These are phyloP conservation scores for Neurospora sp. DNA, from an alignment of 495 filamentous ascomycete species.

Conservation along the genomic window DNA sequence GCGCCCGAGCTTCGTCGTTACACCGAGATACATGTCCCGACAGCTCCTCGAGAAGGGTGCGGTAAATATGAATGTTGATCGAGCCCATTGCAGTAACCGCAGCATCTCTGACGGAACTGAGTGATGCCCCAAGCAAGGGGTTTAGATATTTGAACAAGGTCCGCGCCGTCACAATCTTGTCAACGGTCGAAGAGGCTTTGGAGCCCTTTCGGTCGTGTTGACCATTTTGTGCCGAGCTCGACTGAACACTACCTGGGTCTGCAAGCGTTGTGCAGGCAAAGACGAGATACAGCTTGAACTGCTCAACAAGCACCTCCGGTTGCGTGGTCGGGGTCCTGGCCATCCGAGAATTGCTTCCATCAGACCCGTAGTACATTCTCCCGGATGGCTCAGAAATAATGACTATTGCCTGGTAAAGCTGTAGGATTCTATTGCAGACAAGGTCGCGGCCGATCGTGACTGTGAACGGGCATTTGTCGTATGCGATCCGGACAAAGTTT, in stretches of 20 bases:
- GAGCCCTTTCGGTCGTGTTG: slow-evolving; percentile 82
- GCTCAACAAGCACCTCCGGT: slow-evolving; percentile 82
- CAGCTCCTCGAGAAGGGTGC: slow-evolving; percentile 79
- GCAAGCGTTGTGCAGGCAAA: slow-evolving; percentile 95
- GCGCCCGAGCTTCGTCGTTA: slow-evolving; percentile 79
- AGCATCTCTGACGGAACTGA: slow-evolving; percentile 70
- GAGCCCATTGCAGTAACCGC: slow-evolving; percentile 89
- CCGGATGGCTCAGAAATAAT: slow-evolving; percentile 64
- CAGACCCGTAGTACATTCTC: slow-evolving; percentile 43
- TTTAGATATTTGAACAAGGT: slow-evolving; percentile 85
- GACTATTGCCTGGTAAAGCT: slow-evolving; percentile 79
- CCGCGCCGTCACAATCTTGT: slow-evolving; percentile 80
- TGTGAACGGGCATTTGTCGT: slow-evolving; percentile 81
- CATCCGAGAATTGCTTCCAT: slow-evolving; percentile 35
- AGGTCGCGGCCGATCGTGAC: slow-evolving; percentile 83
- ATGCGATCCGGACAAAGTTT: slow-evolving; percentile 83
- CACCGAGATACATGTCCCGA: slow-evolving; percentile 71
- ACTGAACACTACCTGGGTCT: slow-evolving; percentile 61
- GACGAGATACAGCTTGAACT: slow-evolving; percentile 97
- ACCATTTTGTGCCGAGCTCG: slow-evolving; percentile 44
- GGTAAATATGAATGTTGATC: slow-evolving; percentile 93
- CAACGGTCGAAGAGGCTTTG: slow-evolving; percentile 56
- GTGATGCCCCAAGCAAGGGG: slow-evolving; percentile 68
- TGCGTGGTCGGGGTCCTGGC: slow-evolving; percentile 57
- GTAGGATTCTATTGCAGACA: slow-evolving; percentile 80